phyloP scores from a whole-genome alignment of 371 early-diverging fungal genomes.

The Massospora cicadina region DNA sequence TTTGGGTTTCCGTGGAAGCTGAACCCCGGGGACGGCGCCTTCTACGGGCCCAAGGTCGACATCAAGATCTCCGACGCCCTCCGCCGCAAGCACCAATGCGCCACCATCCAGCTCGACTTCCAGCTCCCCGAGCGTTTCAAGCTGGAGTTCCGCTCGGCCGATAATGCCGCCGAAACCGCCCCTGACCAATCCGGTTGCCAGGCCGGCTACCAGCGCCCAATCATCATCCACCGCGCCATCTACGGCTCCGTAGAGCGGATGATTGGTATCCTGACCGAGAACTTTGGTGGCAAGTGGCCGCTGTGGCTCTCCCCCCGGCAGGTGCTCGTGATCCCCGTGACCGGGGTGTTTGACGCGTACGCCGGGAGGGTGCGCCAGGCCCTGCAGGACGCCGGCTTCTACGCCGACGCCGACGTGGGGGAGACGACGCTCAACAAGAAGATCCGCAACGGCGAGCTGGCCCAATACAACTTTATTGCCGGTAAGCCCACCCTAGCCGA shows the following conservation, averaged over 20 bases:
- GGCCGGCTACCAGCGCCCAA: slow-evolving; percentile 41
- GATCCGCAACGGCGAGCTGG: slow-evolving; percentile 77
- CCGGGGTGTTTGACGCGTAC: slow-evolving; percentile 22
- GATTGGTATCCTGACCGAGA: slow-evolving; percentile 88
- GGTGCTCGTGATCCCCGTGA: slow-evolving; percentile 75
- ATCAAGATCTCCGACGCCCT: slow-evolving; percentile 94
- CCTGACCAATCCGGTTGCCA: too few species aligned
- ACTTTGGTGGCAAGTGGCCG: slow-evolving; percentile 84
- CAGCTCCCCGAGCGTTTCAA: slow-evolving; percentile 83
- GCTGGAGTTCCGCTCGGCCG: slow-evolving; percentile 46
- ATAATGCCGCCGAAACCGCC: slow-evolving; percentile 21
- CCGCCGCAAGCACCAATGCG: slow-evolving; percentile 87
- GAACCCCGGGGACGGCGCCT: slow-evolving; percentile 98
- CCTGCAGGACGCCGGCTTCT: slow-evolving; percentile 40
- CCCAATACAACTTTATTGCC: slow-evolving; percentile 81
- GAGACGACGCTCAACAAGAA: slow-evolving; percentile 88
- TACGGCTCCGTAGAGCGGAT: slow-evolving; percentile 87
- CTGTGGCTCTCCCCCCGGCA: slow-evolving; percentile 98
- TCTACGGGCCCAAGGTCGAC: slow-evolving; percentile 99
- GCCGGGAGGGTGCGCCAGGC: slow-evolving; percentile 25
- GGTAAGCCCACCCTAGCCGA: slow-evolving; percentile 14
- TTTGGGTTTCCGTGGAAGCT: slow-evolving; percentile 69
- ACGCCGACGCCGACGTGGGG: slow-evolving; percentile 67
- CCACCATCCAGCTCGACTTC: slow-evolving; percentile 97
- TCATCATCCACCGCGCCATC: slow-evolving; percentile 92